phyloP scores from a whole-genome alignment of 1,139 yeast genomes.

The Nakaseomyces bracarensis region DNA sequence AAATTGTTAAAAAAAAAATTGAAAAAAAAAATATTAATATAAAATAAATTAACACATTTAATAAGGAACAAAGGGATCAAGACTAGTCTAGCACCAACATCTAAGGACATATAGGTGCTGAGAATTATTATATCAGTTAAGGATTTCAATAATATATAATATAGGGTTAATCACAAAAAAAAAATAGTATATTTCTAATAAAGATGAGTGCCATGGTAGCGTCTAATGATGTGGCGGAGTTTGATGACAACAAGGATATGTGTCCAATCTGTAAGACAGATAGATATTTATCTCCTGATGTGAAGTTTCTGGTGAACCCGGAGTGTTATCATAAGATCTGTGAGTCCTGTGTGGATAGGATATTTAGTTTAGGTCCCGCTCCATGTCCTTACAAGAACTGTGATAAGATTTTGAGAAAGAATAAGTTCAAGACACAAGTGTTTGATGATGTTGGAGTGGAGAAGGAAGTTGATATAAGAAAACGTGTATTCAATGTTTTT shows the following conservation, averaged over 20 bases:
- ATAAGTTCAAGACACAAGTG: constrained; percentile 81
- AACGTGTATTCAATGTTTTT: constrained; percentile 65
- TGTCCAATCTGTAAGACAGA: constrained; percentile 98
- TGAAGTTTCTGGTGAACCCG: constrained; percentile 86
- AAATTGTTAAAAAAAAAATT: too few relatives aligned
- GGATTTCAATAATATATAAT: too few relatives aligned
- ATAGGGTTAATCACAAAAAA: too few relatives aligned
- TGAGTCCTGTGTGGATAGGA: constrained; percentile 91
- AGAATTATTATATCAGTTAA: too few relatives aligned
- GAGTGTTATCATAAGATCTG: constrained; percentile 98
- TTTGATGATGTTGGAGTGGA: constrained; percentile 88
- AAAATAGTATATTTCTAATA: too few relatives aligned
- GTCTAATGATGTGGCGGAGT: constrained; percentile 9
- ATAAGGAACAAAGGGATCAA: too few relatives aligned
- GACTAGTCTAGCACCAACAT: too few relatives aligned
- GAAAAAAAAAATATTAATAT: too few relatives aligned
- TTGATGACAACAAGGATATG: constrained; percentile 51
- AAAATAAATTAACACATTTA: too few relatives aligned
- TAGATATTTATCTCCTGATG: constrained; percentile 85
- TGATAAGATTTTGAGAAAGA: constrained; percentile 76
- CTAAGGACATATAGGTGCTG: too few relatives aligned
- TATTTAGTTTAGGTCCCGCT: constrained; percentile 90
- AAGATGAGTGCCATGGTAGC: too few relatives aligned
- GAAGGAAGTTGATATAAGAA: constrained; percentile 83
- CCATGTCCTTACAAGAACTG: constrained; percentile 94